Base-by-base conservation (phyloP, 2,329 filamentous ascomycete species). In the Elsinoe perseae region DNA sequence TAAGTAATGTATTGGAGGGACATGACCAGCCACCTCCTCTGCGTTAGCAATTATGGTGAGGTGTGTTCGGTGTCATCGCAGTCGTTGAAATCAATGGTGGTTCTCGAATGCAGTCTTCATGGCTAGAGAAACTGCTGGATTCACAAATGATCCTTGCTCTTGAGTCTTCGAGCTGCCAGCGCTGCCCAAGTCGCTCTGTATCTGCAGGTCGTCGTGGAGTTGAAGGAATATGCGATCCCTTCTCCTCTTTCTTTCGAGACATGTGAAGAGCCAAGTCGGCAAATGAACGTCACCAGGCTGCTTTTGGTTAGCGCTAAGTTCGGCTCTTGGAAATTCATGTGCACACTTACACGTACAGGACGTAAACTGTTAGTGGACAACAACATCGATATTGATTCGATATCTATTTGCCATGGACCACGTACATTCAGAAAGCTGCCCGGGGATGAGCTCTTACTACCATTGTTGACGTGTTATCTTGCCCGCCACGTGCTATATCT, bases 11-110 rank as follows among this genome's bases (percentile, higher is more conserved):
- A 18, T 12, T 18, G 48, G 30, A 52, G 28, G 28, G 48, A 38
- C 48, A 52, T 52, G 28, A 36, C 28, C 28, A 52, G 48, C 32
- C 48, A 28, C 28, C 48, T 52, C 48, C 28, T 32, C 12, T 32
- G 20, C 30, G 38, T 52, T 38, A 52, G n/a, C 20, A 32, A 38
- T 50, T 30, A 18, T 32, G 25, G 25, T 30, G 12, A 18, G 10
- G 27, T 30, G 20, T 14, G 40, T 32, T 50, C 44, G 18, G 44
- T 43, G 38, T 50, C 44, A 50, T 50, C n/a, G 44, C 16, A 30
- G 25, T 50, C 25, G 44, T 50, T 14, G 44, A 30, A 32, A 14
- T 14, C 16, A 10, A 18, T 14, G 14, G 16, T 36, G 25, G 3
- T 18, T 18, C 44, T 50, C 25, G 12, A 27, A 27, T 2, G 25